Conservation (phyloP, 345 rosid species). For the Zanthoxylum bungeanum region DNA sequence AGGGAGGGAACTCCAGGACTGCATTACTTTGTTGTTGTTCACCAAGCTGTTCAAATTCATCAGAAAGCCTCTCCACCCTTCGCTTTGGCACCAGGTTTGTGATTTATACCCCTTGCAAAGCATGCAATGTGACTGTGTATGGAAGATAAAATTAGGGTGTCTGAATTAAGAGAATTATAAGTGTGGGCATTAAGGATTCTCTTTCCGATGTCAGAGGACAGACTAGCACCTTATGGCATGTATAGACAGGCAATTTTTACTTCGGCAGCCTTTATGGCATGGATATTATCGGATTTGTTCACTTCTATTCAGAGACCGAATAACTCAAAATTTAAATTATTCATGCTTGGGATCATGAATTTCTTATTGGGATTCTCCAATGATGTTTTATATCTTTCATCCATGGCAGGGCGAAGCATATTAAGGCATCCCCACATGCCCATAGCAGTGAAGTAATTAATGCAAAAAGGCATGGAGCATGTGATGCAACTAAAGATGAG, state of each 20-base stretch:
- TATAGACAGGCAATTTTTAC: background rate
- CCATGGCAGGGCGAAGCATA: slow-evolving; percentile 74
- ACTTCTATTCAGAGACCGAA: background rate
- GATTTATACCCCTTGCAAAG: background rate
- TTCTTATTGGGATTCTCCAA: background rate
- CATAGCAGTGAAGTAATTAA: slow-evolving; percentile 36
- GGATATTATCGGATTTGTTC: background rate
- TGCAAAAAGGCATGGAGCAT: slow-evolving; percentile 31
- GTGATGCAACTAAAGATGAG: slow-evolving; percentile 38
- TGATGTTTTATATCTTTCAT: background rate
- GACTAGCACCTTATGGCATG: background rate
- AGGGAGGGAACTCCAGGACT: slow-evolving; percentile 85
- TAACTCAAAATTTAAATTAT: background rate
- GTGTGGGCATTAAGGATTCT: background rate
- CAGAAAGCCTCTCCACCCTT: slow-evolving; percentile 85
- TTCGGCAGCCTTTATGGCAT: background rate
- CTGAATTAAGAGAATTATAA: background rate
- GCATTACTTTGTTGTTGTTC: slow-evolving; percentile 93
- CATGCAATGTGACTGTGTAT: background rate
- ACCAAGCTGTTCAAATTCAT: slow-evolving; percentile 71
- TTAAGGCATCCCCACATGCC: slow-evolving; percentile 57
- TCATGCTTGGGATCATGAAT: background rate
- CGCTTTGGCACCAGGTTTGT: slow-evolving; percentile 83
- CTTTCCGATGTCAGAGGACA: background rate
- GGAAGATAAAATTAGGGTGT: background rate